Percentiles rank a stretch among this genome's conserved stretches.
These are phyloP conservation scores for Malus sylvestris DNA, from an alignment of 306 rosid species.

Conservation along the genomic window DNA sequence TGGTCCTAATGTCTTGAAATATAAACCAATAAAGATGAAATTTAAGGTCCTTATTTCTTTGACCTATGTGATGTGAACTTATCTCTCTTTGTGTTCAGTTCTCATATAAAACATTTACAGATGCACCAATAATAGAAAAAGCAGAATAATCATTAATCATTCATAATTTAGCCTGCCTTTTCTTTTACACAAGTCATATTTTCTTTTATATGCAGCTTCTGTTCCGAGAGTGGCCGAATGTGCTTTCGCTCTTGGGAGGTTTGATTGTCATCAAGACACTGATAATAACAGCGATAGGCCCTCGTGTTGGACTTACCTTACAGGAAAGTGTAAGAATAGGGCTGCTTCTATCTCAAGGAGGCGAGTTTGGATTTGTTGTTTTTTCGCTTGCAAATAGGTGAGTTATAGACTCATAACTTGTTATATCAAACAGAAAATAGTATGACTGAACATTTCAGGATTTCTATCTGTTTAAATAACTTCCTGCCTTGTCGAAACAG, in stretches of 20 bases:
- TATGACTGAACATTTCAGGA: slow-evolving; percentile 3
- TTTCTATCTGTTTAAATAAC: slow-evolving; percentile 17
- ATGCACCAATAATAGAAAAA: neutral
- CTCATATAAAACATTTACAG: neutral
- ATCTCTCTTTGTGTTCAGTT: neutral
- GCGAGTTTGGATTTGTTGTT: slow-evolving; percentile 93
- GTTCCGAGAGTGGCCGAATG: slow-evolving; percentile 96
- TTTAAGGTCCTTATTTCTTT: neutral
- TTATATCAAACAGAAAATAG: neutral
- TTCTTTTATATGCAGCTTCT: slow-evolving; percentile 60
- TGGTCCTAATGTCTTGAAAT: neutral
- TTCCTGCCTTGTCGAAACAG: slow-evolving; percentile 43
- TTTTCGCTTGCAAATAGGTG: slow-evolving; percentile 93
- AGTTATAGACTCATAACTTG: slow-evolving; percentile 1
- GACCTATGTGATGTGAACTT: neutral
- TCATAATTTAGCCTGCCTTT: neutral
- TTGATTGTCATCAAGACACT: slow-evolving; percentile 82
- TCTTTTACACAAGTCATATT: neutral
- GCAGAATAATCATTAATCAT: neutral
- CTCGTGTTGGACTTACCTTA: slow-evolving; percentile 85
- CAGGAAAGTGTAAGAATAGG: slow-evolving; percentile 99
- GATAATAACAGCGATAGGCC: slow-evolving; percentile 94
- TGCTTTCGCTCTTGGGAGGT: slow-evolving; percentile 87
- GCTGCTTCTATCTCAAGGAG: slow-evolving; percentile 95
- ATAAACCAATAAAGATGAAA: neutral